Evolutionary conservation across 495 filamentous ascomycete species (phyloP), one percentile per base, ranked within the genome.

Genomic region (Filosporella fistucella): DNA sequence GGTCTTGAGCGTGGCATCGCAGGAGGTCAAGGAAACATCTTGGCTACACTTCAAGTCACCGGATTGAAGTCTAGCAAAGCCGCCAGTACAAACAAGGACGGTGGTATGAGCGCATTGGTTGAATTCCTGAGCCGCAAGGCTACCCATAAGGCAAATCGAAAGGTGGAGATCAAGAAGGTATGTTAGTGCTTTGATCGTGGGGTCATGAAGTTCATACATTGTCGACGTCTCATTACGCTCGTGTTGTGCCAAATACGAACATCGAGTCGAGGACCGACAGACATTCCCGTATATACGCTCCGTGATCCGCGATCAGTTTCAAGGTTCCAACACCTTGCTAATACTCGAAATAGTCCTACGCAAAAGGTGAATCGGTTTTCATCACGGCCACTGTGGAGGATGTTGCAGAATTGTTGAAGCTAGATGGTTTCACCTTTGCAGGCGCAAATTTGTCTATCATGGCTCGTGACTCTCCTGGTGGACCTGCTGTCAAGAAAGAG

Each of bases 41-140:
- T 37, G 3, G 60, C 60, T 26, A 64, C 54, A 8, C 60, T 89
- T 30, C 76, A 67, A 45, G 71, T 95, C 39, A 69, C 68, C 26
- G 89, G 89, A 33, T 83, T 90, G 70, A 81, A 77, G 52, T 65
- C 81, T 14, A 95, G 86, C 72, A 93, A 88, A 57, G 87, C 80
- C 2, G 73, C 80, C 5, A 65, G 35, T 21, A 35, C 62, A 16
- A 85, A 87, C 56, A 62, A 70, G 18, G 88, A 89, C 45, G 86
- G 85, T 13, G 88, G 87, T 39, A 65, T 86, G 24, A 76, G 80
- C 53, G 76, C 77, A 42, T 73, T 95, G 25, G 63, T 91, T 37
- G 70, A 68, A 40, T 97, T 91, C 66, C 73, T 96, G 47, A 89
- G 96, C 69, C 78, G 84, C 60, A 93, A 91, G 67, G 75, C 81